Percentiles rank a stretch among this genome's conserved stretches.
Evolutionary conservation across 441 rosid species (phyloP).

Genomic region (Gossypium laxum): DNA sequence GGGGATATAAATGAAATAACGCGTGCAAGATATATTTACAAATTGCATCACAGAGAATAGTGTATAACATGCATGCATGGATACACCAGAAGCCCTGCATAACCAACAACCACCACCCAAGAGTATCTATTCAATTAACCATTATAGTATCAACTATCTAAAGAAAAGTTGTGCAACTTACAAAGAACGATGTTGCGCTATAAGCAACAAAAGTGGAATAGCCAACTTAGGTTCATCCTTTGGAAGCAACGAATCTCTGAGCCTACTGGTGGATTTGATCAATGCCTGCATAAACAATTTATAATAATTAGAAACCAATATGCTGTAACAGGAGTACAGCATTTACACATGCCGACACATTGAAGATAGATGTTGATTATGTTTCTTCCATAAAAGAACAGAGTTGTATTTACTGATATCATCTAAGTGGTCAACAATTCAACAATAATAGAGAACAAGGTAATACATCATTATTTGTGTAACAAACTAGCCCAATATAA

Average conservation of each 20-base stretch:
- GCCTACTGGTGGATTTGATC: constrained; percentile 81
- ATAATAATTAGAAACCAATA: neutral
- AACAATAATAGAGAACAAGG: neutral
- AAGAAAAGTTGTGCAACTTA: constrained; percentile 37
- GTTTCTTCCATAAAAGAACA: neutral
- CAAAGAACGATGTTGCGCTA: constrained; percentile 97
- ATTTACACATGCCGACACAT: neutral
- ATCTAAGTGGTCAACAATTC: neutral
- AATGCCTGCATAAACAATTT: constrained; percentile 57
- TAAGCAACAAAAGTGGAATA: constrained; percentile 75
- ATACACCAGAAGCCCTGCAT: neutral
- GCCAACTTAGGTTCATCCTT: constrained; percentile 96
- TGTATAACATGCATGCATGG: neutral
- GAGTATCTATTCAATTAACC: neutral
- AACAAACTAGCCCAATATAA: constrained; percentile 6
- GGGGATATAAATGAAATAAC: neutral
- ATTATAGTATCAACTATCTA: constrained; percentile 7
- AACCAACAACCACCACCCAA: neutral
- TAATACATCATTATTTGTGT: neutral
- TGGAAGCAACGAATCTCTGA: constrained; percentile 86
- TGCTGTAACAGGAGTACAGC: neutral
- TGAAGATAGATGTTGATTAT: neutral
- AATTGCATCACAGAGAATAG: neutral
- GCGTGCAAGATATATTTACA: neutral
- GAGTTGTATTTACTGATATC: neutral